These are phyloP conservation scores for Rutstroemia sp. DNA, from an alignment of 2,329 filamentous ascomycete genomes.

Conservation along the genomic window DNA sequence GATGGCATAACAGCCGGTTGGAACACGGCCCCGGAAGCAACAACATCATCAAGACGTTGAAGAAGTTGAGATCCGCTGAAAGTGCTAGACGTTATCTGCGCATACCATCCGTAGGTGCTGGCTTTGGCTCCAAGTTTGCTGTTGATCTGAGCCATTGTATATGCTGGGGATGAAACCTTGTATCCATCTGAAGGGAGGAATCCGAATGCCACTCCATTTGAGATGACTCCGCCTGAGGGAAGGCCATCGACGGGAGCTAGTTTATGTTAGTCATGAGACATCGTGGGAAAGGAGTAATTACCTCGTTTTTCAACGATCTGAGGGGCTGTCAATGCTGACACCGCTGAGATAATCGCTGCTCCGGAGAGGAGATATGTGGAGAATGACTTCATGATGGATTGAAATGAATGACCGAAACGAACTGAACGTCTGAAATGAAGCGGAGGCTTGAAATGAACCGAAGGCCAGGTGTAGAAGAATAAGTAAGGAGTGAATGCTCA, in stretches of 20 bases:
- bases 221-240: slow-evolving; percentile 2
- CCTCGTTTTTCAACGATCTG: neutral
- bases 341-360: neutral
- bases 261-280: neutral
- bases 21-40: slow-evolving; percentile 9
- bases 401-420: neutral
- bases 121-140: slow-evolving; percentile 6
- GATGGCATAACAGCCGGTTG: slow-evolving; percentile 10
- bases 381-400: slow-evolving; percentile 1
- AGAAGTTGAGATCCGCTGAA: slow-evolving; percentile 4
- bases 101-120: slow-evolving; percentile 7
- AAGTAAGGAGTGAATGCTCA: neutral
- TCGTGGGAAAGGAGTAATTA: neutral
- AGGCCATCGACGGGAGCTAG: neutral
- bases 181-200: slow-evolving; percentile 11
- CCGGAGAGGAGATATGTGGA: neutral
- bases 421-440: neutral
- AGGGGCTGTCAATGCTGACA: neutral
- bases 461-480: neutral
- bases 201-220: slow-evolving; percentile 10
- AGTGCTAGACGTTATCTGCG: slow-evolving; percentile 5
- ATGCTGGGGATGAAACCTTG: slow-evolving; percentile 1
- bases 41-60: slow-evolving; percentile 6
- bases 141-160: slow-evolving; percentile 9
- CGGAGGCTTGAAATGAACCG: no score